Percentiles rank a stretch among this genome's conserved stretches.
Evolutionary conservation across 2,329 filamentous ascomycete species (phyloP).

Genomic region (Colletotrichum cereale): DNA sequence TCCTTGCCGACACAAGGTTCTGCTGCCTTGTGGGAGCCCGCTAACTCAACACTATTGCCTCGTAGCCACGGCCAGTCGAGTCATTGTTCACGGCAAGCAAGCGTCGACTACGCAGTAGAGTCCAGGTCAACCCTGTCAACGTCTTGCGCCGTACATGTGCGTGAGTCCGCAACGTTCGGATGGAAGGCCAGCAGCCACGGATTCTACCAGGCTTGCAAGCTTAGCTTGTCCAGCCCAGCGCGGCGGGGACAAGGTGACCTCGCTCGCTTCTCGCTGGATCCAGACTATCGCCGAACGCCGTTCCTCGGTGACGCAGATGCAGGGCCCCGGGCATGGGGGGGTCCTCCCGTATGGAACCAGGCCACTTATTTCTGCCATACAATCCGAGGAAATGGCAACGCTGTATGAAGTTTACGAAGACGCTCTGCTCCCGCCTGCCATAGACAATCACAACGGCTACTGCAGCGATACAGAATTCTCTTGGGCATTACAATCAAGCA

Average conservation of each 20-base stretch:
- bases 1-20: background rate
- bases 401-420: constrained; percentile 14
- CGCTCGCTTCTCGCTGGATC: constrained; percentile 36
- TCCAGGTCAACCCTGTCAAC: constrained; percentile 6
- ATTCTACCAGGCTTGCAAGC: constrained; percentile 11
- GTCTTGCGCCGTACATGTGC: constrained; percentile 16
- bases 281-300: constrained; percentile 33
- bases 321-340: constrained; percentile 18
- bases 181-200: constrained; percentile 4
- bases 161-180: constrained; percentile 24
- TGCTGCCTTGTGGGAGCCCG: background rate
- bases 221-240: constrained; percentile 17
- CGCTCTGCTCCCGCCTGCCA: constrained; percentile 13
- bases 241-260: constrained; percentile 20
- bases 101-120: background rate
- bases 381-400: constrained; percentile 18
- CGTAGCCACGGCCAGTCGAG: background rate
- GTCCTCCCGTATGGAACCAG: background rate
- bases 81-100: constrained; percentile 20
- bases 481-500: background rate
- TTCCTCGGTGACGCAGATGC: constrained; percentile 39
- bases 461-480: constrained; percentile 9
- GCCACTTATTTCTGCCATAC: constrained; percentile 32
- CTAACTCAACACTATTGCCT: background rate
- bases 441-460: constrained; percentile 20